These are phyloP conservation scores for Trebouxia sp. DNA, from an alignment of 139 green algal species.

Conservation along the genomic window DNA sequence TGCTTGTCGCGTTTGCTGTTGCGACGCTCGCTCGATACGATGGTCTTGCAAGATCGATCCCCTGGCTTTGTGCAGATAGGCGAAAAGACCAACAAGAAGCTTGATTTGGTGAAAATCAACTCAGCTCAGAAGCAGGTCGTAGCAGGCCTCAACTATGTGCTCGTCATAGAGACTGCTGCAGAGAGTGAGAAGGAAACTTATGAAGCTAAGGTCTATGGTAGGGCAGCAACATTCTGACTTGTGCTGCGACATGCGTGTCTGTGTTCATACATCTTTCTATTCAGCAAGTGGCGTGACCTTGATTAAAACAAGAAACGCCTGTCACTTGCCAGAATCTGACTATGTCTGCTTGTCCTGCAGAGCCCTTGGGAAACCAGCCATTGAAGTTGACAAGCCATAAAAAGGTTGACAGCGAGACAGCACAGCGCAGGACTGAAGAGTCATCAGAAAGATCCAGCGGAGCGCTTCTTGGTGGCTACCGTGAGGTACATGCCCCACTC, in stretches of 20 bases:
- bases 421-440: constrained; percentile 12
- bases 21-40: background rate
- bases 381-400: constrained; percentile 17
- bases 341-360: background rate
- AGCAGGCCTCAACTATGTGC: constrained; percentile 53
- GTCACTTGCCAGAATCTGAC: no score
- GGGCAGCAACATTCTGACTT: background rate
- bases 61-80: constrained; percentile 4
- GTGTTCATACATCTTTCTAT: no score
- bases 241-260: background rate
- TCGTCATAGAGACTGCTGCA: constrained; percentile 40
- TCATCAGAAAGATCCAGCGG: constrained; percentile 6
- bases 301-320: no score
- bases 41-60: background rate
- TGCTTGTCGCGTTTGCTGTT: background rate
- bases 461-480: constrained; percentile 23
- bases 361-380: constrained; percentile 17
- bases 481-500: background rate
- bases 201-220: constrained; percentile 48
- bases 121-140: constrained; percentile 26
- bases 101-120: constrained; percentile 29
- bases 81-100: constrained; percentile 13
- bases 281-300: no score
- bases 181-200: constrained; percentile 21
- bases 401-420: background rate